These are phyloP conservation scores for Malassezia nana DNA, from an alignment of 1,284 basidiomycete species.

Conservation along the genomic window DNA sequence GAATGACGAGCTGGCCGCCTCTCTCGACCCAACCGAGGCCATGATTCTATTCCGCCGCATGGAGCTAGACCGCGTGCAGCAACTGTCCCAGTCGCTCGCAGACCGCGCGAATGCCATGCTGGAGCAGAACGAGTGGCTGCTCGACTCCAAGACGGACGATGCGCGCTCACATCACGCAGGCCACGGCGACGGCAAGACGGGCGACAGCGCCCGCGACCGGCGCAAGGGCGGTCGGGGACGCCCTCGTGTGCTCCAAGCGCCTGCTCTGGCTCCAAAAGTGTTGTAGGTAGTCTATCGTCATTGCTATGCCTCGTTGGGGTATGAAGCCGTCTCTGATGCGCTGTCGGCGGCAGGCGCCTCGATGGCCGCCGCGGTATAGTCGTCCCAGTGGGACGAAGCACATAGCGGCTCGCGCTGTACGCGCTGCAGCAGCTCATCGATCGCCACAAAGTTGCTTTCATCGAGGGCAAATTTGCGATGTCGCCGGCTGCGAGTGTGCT, in stretches of 20 bases:
- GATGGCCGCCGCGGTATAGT: not conserved
- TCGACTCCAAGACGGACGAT: slow-evolving; percentile 73
- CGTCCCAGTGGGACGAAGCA: not conserved
- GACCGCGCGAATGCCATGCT: slow-evolving; percentile 77
- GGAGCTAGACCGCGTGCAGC: slow-evolving; percentile 57
- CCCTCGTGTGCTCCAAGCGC: slow-evolving; percentile 31
- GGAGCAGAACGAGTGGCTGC: slow-evolving; percentile 91
- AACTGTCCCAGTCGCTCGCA: slow-evolving; percentile 55
- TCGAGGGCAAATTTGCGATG: slow-evolving; percentile 80
- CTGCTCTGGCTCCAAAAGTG: slow-evolving; percentile 36
- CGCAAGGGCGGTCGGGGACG: slow-evolving; percentile 37
- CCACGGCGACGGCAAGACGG: slow-evolving; percentile 15
- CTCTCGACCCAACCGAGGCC: slow-evolving; percentile 76
- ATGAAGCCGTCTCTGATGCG: not conserved
- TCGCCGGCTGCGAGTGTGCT: slow-evolving; percentile 69
- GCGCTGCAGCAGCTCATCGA: slow-evolving; percentile 68
- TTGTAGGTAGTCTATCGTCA: slow-evolving; percentile 7
- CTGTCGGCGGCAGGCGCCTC: not conserved
- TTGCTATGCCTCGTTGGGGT: not conserved
- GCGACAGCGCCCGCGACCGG: slow-evolving; percentile 27
- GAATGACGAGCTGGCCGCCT: slow-evolving; percentile 88
- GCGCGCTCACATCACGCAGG: not conserved
- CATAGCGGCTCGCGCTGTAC: slow-evolving; percentile 52
- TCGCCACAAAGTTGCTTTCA: slow-evolving; percentile 66
- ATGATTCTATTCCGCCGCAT: slow-evolving; percentile 79